Evolutionary conservation across 805 yeast genomes (phyloP).

Genomic region (Starmerella vaccinii): DNA sequence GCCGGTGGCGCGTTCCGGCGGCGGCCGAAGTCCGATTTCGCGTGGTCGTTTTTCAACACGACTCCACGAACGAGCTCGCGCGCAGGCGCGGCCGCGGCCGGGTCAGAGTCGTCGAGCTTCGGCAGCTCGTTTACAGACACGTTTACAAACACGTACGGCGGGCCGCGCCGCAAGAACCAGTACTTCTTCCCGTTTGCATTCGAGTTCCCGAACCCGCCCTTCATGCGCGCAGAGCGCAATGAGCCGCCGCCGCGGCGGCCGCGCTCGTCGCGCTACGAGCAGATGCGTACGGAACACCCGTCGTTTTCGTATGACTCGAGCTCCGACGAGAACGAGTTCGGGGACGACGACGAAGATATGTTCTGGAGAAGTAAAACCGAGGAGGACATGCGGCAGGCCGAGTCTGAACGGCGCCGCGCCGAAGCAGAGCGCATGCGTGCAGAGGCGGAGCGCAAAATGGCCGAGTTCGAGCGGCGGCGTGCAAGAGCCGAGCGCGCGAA

Average conservation of each 20-base stretch:
- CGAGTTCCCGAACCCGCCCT: constrained; percentile 2
- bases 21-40: not conserved
- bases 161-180: not conserved
- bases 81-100: too few species aligned
- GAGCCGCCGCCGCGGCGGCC: constrained; percentile 5
- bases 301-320: not conserved
- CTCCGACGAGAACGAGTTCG: not conserved
- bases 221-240: not conserved
- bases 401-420: not conserved
- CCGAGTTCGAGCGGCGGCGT: not conserved
- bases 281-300: not conserved
- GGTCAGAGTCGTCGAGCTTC: too few species aligned
- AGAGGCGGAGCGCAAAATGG: not conserved
- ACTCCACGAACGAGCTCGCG: not conserved
- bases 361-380: not conserved
- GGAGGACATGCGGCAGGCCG: not conserved
- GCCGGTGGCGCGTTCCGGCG: not conserved
- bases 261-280: constrained; percentile 7
- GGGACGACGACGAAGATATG: not conserved
- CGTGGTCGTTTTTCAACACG: not conserved
- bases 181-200: not conserved
- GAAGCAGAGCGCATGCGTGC: not conserved
- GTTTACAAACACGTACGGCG: not conserved
- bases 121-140: not conserved
- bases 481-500: not conserved